phyloP scores from a whole-genome alignment of 2,329 filamentous ascomycete species.

The Clonostachys sp. region DNA sequence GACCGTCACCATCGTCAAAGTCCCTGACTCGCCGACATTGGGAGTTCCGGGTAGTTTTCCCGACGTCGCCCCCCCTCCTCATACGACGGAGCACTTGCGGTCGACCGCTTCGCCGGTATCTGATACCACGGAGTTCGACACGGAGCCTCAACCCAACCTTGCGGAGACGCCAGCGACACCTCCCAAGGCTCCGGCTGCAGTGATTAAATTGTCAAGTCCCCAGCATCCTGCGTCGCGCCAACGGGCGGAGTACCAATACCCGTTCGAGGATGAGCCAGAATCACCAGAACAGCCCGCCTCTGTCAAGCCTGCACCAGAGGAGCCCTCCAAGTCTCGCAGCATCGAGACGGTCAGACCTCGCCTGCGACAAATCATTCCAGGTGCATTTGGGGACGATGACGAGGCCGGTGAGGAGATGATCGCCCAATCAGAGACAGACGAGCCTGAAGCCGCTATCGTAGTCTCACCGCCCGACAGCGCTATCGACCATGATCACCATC shows the following conservation, averaged over 20 bases:
- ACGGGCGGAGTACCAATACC: constrained; percentile 41
- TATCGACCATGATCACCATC: constrained; percentile 3
- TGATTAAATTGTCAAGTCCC: constrained; percentile 20
- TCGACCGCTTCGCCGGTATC: constrained; percentile 57
- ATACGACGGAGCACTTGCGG: constrained; percentile 42
- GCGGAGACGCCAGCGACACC: constrained; percentile 26
- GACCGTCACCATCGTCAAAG: background rate
- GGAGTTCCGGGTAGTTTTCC: constrained; percentile 63
- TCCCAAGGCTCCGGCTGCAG: constrained; percentile 13
- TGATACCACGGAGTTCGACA: constrained; percentile 67
- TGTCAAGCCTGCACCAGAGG: background rate
- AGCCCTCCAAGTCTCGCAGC: background rate
- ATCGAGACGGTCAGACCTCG: background rate
- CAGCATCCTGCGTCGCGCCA: constrained; percentile 14
- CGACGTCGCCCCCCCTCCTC: constrained; percentile 25
- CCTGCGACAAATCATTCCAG: constrained; percentile 10
- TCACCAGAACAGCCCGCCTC: constrained; percentile 1
- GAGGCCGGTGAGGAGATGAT: constrained; percentile 17
- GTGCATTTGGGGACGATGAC: constrained; percentile 27
- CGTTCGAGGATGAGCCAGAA: constrained; percentile 41
- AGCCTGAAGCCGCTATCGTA: constrained; percentile 37
- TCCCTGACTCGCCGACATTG: constrained; percentile 59
- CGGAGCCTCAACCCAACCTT: constrained; percentile 61
- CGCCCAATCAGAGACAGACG: constrained; percentile 6
- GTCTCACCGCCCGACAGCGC: constrained; percentile 31